These are phyloP conservation scores for Rehmannia glutinosa DNA, from an alignment of 257 asterid genomes.

Conservation along the genomic window DNA sequence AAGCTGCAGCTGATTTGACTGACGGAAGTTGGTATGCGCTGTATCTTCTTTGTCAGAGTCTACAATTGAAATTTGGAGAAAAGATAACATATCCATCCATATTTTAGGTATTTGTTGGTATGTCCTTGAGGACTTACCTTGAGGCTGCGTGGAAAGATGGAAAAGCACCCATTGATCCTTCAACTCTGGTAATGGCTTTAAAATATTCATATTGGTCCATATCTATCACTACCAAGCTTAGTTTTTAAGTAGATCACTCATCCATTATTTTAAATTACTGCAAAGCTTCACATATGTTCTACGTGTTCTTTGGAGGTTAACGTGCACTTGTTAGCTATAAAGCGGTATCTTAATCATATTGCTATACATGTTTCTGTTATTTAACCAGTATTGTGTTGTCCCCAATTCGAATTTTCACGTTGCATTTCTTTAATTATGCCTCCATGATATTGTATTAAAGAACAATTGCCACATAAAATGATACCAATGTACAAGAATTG, in stretches of 20 bases:
- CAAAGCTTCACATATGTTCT: too few species aligned
- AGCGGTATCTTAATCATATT: too few species aligned
- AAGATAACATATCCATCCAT: constrained; percentile 15
- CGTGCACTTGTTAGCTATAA: too few species aligned
- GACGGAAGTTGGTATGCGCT: constrained; percentile 82
- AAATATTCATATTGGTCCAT: constrained; percentile 7
- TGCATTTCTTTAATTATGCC: too few species aligned
- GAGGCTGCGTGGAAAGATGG: constrained; percentile 99
- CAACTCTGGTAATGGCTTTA: constrained; percentile 75
- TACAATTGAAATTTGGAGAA: constrained; percentile 15
- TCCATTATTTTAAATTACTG: neutral
- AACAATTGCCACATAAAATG: too few species aligned
- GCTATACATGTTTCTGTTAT: too few species aligned
- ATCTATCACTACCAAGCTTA: neutral
- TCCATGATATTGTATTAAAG: too few species aligned
- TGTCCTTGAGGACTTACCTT: constrained; percentile 97
- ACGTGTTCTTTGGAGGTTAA: too few species aligned
- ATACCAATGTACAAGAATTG: too few species aligned
- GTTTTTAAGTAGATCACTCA: neutral
- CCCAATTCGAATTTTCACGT: too few species aligned
- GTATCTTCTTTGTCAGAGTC: constrained; percentile 1
- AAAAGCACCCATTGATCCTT: constrained; percentile 97
- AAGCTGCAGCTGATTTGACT: constrained; percentile 98
- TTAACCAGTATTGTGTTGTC: too few species aligned
- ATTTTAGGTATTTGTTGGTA: constrained; percentile 91